phyloP scores from a whole-genome alignment of 305 asterid genomes.

The Withania somnifera region DNA sequence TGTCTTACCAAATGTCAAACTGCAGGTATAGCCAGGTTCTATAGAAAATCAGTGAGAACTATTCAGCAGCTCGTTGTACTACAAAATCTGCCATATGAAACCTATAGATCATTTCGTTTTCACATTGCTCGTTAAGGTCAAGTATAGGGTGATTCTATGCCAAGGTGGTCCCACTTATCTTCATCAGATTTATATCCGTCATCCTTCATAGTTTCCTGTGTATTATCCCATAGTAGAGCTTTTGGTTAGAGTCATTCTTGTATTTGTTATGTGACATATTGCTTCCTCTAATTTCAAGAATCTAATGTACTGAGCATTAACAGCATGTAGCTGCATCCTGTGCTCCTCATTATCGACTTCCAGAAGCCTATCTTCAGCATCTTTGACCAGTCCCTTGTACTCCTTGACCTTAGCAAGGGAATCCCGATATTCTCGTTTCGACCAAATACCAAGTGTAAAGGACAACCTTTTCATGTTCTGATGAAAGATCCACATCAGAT shows the following conservation, averaged over 20 bases:
- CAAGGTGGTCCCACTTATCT: constrained; percentile 18
- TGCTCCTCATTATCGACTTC: too few relatives aligned
- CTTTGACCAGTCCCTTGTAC: too few relatives aligned
- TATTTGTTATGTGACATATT: not conserved
- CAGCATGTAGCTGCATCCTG: too few relatives aligned
- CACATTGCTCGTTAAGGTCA: not conserved
- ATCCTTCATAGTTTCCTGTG: not conserved
- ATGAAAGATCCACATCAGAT: too few relatives aligned
- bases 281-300: too few relatives aligned
- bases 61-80: not conserved
- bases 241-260: constrained; percentile 12
- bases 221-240: not conserved
- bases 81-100: not conserved
- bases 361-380: too few relatives aligned
- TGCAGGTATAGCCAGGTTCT: not conserved
- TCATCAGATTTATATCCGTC: constrained; percentile 12
- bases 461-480: too few relatives aligned
- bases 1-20: not conserved
- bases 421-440: too few relatives aligned
- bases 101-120: not conserved
- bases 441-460: too few relatives aligned
- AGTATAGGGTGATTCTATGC: constrained; percentile 8
- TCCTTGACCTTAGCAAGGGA: too few relatives aligned
- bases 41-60: not conserved
- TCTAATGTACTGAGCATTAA: too few relatives aligned